Base-by-base conservation (phyloP, 768 basidiomycete species). In the Termitomyces sp. region DNA sequence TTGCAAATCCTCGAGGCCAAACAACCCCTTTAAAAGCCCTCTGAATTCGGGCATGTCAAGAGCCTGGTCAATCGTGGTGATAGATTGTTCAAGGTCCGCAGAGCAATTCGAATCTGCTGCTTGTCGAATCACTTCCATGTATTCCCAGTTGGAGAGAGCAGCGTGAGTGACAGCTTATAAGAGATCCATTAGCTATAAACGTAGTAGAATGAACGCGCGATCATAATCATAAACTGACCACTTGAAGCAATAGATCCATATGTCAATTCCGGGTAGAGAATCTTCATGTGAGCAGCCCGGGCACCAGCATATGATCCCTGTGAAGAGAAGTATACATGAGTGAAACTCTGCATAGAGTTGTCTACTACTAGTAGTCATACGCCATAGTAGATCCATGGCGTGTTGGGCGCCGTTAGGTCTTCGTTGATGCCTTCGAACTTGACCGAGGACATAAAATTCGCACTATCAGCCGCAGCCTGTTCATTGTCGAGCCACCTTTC, bases 351-450 rank as follows among this genome's bases (percentile, higher is more conserved):
- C 22, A 56, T 6, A 28, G 24, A 53, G 58, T 26, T 22, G 53
- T 24, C 22, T 20, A 20, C n/a, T 4, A 20, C n/a, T n/a, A 42
- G 18, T 42, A 18, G 60, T 64, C 83, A 43, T 69, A 92, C 94
- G 14, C 96, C 96, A 65, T 96, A 96, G 69, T 96, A 94, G 56
- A 94, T 92, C 92, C 92, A 94, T 9, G 91, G 90, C 1, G 87
- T 87, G 30, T 73, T 74, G 18, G 88, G 83, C 12, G 91, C 81
- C 18, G 87, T 88, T 62, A 92, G 65, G 65, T 90, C 81, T 64
- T 87, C 86, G 1, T 80, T 72, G 50, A 94, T 82, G 1, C 84
- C 88, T 7, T 78, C 71, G 63, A 95, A 88, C 64, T 85, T 81
- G 68, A 96, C 83, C 59, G 87, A 82, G 7, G 80, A 75, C 83